Percentiles rank a stretch among this genome's conserved stretches.
Conservation (phyloP, 208 protist species). For the Lotmaria passim region DNA sequence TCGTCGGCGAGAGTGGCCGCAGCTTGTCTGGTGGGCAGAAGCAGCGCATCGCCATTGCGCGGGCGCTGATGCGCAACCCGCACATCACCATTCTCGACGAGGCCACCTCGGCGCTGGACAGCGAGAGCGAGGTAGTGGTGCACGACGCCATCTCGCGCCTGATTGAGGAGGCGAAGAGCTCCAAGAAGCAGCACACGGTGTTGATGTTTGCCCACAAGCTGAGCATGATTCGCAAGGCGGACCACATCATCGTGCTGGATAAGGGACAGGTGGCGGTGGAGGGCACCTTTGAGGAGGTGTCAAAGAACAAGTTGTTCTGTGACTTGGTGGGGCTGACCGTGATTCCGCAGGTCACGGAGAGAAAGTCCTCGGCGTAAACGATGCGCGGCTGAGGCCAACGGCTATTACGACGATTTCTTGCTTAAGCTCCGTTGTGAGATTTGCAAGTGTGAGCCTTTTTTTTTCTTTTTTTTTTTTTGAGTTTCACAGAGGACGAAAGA, state of each 20-base stretch:
- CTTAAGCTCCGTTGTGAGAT: neutral
- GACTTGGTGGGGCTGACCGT: conserved; percentile 59
- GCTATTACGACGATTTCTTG: too few species aligned
- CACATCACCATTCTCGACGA: conserved; percentile 94
- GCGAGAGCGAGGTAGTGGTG: conserved; percentile 89
- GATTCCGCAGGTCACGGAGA: conserved; percentile 8
- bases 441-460: too few species aligned
- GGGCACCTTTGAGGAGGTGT: conserved; percentile 80
- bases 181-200: conserved; percentile 65
- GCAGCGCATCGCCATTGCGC: conserved; percentile 94
- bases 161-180: conserved; percentile 64
- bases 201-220: conserved; percentile 92
- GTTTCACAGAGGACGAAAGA: too few species aligned
- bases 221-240: conserved; percentile 85
- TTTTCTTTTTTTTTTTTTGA: too few species aligned
- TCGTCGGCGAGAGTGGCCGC: conserved; percentile 88
- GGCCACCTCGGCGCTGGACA: conserved; percentile 91
- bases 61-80: conserved; percentile 86
- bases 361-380: neutral
- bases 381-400: too few species aligned
- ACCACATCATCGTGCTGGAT: conserved; percentile 89
- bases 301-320: conserved; percentile 61
- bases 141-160: conserved; percentile 83
- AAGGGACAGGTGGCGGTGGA: conserved; percentile 72
- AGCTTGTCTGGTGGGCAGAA: conserved; percentile 93